These are phyloP conservation scores for Closterium sp. DNA, from an alignment of 139 green algal species.

Conservation along the genomic window DNA sequence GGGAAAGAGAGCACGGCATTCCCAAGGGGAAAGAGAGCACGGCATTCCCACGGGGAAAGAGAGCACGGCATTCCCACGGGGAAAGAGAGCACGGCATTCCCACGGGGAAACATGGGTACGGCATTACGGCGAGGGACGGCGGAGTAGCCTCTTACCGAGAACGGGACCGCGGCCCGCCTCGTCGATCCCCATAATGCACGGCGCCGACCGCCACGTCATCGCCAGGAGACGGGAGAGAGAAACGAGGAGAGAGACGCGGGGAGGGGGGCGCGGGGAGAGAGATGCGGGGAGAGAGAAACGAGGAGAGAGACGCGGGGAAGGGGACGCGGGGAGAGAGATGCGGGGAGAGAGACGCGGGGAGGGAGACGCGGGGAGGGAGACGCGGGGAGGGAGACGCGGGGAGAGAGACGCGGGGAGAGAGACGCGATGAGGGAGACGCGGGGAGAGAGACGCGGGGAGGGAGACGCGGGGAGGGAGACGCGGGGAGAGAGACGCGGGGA, in stretches of 20 bases:
- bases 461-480: not conserved
- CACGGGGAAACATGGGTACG: too few relatives aligned
- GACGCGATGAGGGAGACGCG: not conserved
- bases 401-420: too few relatives aligned
- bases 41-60: too few relatives aligned
- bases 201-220: not conserved
- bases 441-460: not conserved
- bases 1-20: too few relatives aligned
- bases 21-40: too few relatives aligned
- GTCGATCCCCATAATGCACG: conserved; percentile 62
- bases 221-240: too few relatives aligned
- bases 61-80: too few relatives aligned
- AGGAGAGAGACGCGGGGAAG: not conserved
- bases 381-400: not conserved
- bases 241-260: not conserved
- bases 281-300: not conserved
- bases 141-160: conserved; percentile 48
- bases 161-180: conserved; percentile 86
- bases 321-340: not conserved
- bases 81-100: too few relatives aligned
- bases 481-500: not conserved
- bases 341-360: not conserved
- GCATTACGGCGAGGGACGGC: too few relatives aligned
- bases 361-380: not conserved
- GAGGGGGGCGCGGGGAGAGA: not conserved